Evolutionary conservation across 371 early-diverging fungal genomes (phyloP), one percentile per base, ranked within the genome.

Genomic region (Conidiobolus incongruus): DNA sequence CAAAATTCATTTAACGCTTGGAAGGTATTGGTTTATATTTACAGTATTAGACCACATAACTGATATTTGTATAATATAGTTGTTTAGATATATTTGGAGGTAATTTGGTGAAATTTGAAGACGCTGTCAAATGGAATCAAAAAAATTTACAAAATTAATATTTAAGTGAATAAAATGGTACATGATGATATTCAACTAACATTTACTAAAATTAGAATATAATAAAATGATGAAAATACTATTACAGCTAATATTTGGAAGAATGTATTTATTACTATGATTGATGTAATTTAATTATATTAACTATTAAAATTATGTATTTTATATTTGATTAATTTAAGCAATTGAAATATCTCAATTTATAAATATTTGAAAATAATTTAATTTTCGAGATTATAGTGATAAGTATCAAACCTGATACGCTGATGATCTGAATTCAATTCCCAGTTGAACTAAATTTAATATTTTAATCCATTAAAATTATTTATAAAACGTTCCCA

Each of bases 51-150:
- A 37, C 7, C 35, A 41, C 11, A 32, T 40, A 11, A n/a, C 29
- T 43, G 12, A 33, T 0, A 31, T 41, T 20, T 47, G 15, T 44
- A 10, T 15, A 13, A 35, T 8, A 28, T 40, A 85, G 91, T 54
- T 91, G 93, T 4, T 55, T 95, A 53, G 96, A 95, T 61, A 80
- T 95, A n/a, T 95, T 95, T 70, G 96, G 96, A 26, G 93, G 96
- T 7, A 56, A 52, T 32, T 70, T 69, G 21, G 77, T 95, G 28
- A 70, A 62, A 38, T 85, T 94, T 55, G 60, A 56, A 2, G 87
- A 86, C 36, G 85, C 86, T 53, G 73, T 85, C 2, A 60, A 49
- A 29, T 87, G 85, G 53, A 48, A 52, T 39, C 38, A 45, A n/a
- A n/a, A n/a, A n/a, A n/a, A n/a, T n/a, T n/a, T n/a, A n/a, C 13